Evolutionary conservation across 305 asterid species (phyloP), one percentile per base, ranked within the genome.

Genomic region (Fraxinus sp.): DNA sequence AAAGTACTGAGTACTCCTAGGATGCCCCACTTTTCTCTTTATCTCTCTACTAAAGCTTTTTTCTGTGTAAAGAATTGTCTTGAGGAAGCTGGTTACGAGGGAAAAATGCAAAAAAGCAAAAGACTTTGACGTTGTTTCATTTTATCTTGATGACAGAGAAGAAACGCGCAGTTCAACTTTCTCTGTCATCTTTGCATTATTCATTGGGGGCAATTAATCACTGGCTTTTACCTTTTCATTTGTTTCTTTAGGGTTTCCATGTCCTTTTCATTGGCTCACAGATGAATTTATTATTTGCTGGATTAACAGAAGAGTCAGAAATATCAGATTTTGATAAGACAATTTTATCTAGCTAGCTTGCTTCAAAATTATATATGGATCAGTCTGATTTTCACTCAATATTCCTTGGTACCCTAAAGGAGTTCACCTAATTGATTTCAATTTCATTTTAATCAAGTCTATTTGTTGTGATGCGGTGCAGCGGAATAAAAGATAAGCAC

Each of bases 161-260:
- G 81, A 44, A 70, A 78, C 75, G 83, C 74, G 86, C 86, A 86
- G 86, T 86, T 83, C 76, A 81, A 87, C 85, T 49, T 46, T 87
- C 79, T 84, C 89, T 87, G 88, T 74, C 82, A 83, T 64, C 26
- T 84, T 83, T 80, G 86, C 88, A 87, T 87, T 85, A 85, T 85
- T 83, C 79, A 86, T 66, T 74, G 82, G 20, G 55, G 83, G 75
- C 87, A 83, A 83, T 85, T 82, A 86, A 71, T 77, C 64, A 30
- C 78, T 80, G 30, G 36, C 59, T 75, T 83, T 79, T 76, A 11
- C 28, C 79, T 68, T 75, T 78, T 76, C 81, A 5, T 30, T 82
- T 82, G 76, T 35, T 78, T 78, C 36, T 79, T 71, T 57, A 64
- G 75, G 81, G 82, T 37, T 82, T 57, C 49, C 64, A 41, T 28